phyloP scores from a whole-genome alignment of 1,284 basidiomycete genomes.

The Sphagnurus paluster region DNA sequence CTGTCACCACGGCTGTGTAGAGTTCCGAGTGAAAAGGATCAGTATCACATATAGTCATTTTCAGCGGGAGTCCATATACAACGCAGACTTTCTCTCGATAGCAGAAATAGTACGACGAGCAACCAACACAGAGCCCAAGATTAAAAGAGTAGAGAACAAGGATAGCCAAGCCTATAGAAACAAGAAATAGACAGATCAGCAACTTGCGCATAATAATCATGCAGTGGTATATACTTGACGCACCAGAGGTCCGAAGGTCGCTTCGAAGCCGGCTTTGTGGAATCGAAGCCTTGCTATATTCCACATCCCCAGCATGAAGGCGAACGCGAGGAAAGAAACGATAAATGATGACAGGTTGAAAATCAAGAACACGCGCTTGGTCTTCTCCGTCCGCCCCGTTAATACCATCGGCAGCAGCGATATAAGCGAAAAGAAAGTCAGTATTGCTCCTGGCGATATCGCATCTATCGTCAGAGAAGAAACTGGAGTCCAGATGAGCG shows the following conservation, averaged over 20 bases:
- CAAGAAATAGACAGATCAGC: not conserved
- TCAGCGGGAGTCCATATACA: not conserved
- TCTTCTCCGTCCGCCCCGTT: slow-evolving; percentile 21
- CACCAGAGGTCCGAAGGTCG: slow-evolving; percentile 34
- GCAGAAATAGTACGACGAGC: slow-evolving; percentile 5
- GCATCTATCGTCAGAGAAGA: slow-evolving; percentile 1
- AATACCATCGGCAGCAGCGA: slow-evolving; percentile 26
- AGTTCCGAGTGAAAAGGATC: no score
- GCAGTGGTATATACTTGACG: no score
- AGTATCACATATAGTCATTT: no score
- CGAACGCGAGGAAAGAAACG: slow-evolving; percentile 27
- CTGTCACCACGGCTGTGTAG: no score
- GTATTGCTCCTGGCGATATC: slow-evolving; percentile 22
- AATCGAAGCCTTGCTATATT: slow-evolving; percentile 29
- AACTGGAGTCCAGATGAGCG: no score
- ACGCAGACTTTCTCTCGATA: slow-evolving; percentile 2
- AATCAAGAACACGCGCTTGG: slow-evolving; percentile 26
- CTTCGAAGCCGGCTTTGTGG: slow-evolving; percentile 27
- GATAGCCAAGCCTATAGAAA: slow-evolving; percentile 31
- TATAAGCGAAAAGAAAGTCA: slow-evolving; percentile 28
- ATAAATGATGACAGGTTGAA: slow-evolving; percentile 27
- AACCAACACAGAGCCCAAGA: slow-evolving; percentile 19
- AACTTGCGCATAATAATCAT: no score
- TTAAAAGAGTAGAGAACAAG: slow-evolving; percentile 26
- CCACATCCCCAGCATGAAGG: slow-evolving; percentile 36